A percentile compares a stretch with the other conserved stretches of the same genome.
Conservation (phyloP, 768 basidiomycete species). For the Hygrophorus pudorinus region DNA sequence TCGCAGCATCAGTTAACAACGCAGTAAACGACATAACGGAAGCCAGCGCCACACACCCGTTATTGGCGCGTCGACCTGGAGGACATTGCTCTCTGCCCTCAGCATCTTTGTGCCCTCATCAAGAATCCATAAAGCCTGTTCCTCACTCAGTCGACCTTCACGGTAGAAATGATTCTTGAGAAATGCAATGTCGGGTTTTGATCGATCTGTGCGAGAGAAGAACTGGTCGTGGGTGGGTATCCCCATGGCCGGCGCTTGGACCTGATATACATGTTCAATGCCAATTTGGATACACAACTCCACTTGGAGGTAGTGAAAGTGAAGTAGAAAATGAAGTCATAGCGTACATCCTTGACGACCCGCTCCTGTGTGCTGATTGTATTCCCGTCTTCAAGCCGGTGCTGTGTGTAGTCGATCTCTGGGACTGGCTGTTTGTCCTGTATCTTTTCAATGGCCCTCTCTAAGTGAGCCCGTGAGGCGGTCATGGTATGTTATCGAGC, state of each 20-base stretch:
- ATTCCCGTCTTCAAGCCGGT: constrained; percentile 86
- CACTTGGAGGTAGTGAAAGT: background rate
- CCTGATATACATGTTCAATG: constrained; percentile 34
- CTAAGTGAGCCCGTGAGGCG: constrained; percentile 30
- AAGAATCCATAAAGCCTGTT: constrained; percentile 91
- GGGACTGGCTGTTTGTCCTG: constrained; percentile 40
- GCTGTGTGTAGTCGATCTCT: constrained; percentile 84
- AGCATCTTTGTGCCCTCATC: constrained; percentile 80
- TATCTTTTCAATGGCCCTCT: constrained; percentile 61
- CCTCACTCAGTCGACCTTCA: constrained; percentile 87
- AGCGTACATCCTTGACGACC: constrained; percentile 85
- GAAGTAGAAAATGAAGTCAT: constrained; percentile 1
- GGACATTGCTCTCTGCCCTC: constrained; percentile 77
- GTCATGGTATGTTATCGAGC: constrained; percentile 1
- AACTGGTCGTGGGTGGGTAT: constrained; percentile 92
- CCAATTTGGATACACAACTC: background rate
- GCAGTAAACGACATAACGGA: background rate
- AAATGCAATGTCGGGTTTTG: constrained; percentile 92
- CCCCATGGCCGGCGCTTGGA: constrained; percentile 94
- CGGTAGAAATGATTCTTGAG: constrained; percentile 99
- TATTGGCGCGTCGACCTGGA: constrained; percentile 94
- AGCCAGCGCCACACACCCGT: constrained; percentile 50
- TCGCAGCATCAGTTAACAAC: background rate
- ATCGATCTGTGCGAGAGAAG: constrained; percentile 70
- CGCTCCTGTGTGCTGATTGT: constrained; percentile 89